Conservation (phyloP, 345 rosid genomes). For the Populus euphratica region DNA sequence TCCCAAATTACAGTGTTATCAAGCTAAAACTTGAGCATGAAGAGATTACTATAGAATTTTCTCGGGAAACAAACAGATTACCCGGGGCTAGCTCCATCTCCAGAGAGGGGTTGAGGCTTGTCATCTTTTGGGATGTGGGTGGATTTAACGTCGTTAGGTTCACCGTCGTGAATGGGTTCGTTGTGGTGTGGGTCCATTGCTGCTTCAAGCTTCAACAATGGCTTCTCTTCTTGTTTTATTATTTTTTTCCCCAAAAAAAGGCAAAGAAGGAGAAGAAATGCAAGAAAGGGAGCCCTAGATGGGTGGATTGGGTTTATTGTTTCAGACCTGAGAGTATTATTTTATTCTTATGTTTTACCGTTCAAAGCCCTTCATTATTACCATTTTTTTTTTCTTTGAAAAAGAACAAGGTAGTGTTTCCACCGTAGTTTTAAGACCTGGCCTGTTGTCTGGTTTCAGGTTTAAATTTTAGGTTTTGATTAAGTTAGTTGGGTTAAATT, state of each 20-base stretch:
- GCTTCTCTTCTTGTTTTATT: background rate
- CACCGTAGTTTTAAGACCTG: no score
- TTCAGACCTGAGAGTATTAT: background rate
- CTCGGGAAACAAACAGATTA: slow-evolving; percentile 24
- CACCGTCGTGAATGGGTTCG: slow-evolving; percentile 38
- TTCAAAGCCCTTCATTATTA: background rate
- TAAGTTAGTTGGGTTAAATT: no score
- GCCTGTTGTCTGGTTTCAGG: no score
- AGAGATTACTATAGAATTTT: background rate
- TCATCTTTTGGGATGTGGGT: slow-evolving; percentile 39
- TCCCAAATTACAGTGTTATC: background rate
- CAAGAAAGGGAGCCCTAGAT: background rate
- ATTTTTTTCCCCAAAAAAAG: background rate
- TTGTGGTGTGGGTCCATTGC: slow-evolving; percentile 51
- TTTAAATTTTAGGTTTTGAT: no score
- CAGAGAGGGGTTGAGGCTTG: slow-evolving; percentile 52
- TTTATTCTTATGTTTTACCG: background rate
- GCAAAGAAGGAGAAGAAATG: slow-evolving; percentile 6
- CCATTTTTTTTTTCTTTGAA: no score
- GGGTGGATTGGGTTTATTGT: background rate
- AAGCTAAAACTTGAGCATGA: background rate
- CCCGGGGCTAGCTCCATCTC: slow-evolving; percentile 76
- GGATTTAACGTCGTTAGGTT: slow-evolving; percentile 41
- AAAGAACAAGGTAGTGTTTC: no score
- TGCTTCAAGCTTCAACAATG: background rate